phyloP scores from a whole-genome alignment of 2,329 filamentous ascomycete genomes.

The Colletotrichum gloeosporioides region DNA sequence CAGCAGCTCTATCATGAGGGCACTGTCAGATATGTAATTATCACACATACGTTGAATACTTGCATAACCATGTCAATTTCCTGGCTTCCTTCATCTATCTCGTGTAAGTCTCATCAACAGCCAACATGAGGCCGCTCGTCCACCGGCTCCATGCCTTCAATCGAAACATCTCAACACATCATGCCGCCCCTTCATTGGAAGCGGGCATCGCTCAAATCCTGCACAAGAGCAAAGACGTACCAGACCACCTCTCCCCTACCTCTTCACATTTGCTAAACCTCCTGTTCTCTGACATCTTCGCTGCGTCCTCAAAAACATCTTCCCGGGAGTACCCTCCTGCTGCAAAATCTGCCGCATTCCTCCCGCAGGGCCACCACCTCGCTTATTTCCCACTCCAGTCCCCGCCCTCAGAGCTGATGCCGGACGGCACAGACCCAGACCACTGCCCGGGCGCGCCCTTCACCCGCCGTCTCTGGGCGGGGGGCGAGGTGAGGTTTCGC shows the following conservation, averaged over 20 bases:
- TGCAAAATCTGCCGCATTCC: conserved; percentile 16
- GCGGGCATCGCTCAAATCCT: conserved; percentile 6
- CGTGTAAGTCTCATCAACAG: conserved; percentile 3
- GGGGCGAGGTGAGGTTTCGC: conserved; percentile 70
- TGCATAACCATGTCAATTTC: background rate
- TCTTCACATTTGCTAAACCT: conserved; percentile 70
- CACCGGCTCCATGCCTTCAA: background rate
- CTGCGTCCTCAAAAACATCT: conserved; percentile 25
- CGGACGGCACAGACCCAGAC: conserved; percentile 84
- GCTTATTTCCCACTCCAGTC: conserved; percentile 84
- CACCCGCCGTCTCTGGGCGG: conserved; percentile 85
- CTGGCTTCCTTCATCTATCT: background rate
- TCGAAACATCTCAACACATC: background rate
- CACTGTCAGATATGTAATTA: background rate
- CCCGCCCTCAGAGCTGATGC: conserved; percentile 65
- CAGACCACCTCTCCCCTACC: conserved; percentile 58
- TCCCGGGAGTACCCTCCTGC: conserved; percentile 11
- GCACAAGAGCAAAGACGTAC: conserved; percentile 36
- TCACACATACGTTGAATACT: background rate
- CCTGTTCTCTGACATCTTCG: conserved; percentile 63
- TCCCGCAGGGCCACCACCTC: conserved; percentile 78
- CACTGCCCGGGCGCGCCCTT: conserved; percentile 79
- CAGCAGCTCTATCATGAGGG: background rate
- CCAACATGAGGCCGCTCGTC: background rate
- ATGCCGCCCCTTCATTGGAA: background rate